phyloP scores from a whole-genome alignment of 495 filamentous ascomycete genomes.

The Talaromyces nanjingensis region DNA sequence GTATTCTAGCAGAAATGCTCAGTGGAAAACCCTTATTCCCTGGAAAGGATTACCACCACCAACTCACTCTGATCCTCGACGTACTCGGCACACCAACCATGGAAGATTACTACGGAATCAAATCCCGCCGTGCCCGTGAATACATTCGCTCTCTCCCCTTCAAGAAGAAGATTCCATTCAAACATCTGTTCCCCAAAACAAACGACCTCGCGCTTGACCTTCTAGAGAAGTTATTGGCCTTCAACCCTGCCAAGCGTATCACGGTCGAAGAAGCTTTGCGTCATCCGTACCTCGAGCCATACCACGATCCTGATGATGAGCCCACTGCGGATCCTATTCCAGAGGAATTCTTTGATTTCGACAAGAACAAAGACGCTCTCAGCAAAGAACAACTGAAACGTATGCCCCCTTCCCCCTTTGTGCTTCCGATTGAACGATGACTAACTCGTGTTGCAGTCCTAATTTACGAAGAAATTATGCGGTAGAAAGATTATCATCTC shows the following conservation, averaged over 20 bases:
- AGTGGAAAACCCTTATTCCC: conserved; percentile 98
- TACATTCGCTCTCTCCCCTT: conserved; percentile 99
- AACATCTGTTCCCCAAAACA: conserved; percentile 94
- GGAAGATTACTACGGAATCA: conserved; percentile 99
- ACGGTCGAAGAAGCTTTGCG: conserved; percentile 94
- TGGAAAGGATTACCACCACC: conserved; percentile 99
- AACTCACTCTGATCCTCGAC: conserved; percentile 94
- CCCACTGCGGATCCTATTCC: conserved; percentile 94
- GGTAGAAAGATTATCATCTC: conserved; percentile 45
- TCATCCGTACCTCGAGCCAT: conserved; percentile 97
- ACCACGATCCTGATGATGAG: conserved; percentile 99
- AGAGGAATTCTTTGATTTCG: conserved; percentile 99
- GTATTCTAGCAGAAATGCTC: conserved; percentile 99
- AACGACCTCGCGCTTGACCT: conserved; percentile 90
- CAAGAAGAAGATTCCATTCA: conserved; percentile 99
- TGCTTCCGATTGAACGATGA: background rate
- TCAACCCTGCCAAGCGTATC: conserved; percentile 98
- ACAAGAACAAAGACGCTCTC: conserved; percentile 98
- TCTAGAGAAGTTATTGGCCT: conserved; percentile 90
- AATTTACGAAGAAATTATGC: conserved; percentile 99
- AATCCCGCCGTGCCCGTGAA: conserved; percentile 93
- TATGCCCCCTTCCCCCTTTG: conserved; percentile 30
- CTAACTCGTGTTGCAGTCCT: conserved; percentile 48
- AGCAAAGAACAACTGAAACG: conserved; percentile 97
- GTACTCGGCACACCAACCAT: conserved; percentile 98